Evolutionary conservation across 2,329 filamentous ascomycete species (phyloP), one percentile per base, ranked within the genome.

Genomic region (Aureobasidium sp.): DNA sequence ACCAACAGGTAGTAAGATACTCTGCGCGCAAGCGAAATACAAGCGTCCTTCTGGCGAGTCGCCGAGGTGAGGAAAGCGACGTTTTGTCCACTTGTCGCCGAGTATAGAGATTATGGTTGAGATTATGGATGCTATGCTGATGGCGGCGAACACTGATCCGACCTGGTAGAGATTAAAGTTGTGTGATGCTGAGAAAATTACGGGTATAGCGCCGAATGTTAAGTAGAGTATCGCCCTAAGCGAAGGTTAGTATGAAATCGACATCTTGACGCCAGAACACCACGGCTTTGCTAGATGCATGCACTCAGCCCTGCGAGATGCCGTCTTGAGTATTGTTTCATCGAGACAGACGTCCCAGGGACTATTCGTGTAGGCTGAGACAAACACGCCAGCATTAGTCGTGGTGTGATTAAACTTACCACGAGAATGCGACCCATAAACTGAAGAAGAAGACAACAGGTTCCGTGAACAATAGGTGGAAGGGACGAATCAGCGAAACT

Each of bases 401-500:
- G 21, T 21, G 21, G 21, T 21, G 21, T 21, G 21, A 21, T 21
- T 21, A 21, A 21, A 21, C 21, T 21, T 21, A 21, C 30, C 92
- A 97, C 25, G 87, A 87, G 72, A 97, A 97, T 0, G 90, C 82
- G 0, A 91, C 87, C 92, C 92, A 97, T 0, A 96, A 79, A 0
- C 88, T 91, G 77, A 97, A 97, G 77, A 84, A 91, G 74, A 91
- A 91, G 15, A 92, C 87, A 10, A 91, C 86, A 0, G 88, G 86
- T 66, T 92, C 89, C 0, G 88, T 91, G 66, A 87, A 76, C n/a
- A 92, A 83, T 1, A 92, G 80, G 68, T 86, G 84, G 72, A 96
- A 95, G 0, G 91, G 91, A 0, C 91, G 83, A 65, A 84, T 86
- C 7, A 93, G 74, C 0, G 90, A 94, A 13, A 90, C 84, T 6